Evolutionary conservation across 345 rosid genomes (phyloP).

Genomic region (Linum trigynum): DNA sequence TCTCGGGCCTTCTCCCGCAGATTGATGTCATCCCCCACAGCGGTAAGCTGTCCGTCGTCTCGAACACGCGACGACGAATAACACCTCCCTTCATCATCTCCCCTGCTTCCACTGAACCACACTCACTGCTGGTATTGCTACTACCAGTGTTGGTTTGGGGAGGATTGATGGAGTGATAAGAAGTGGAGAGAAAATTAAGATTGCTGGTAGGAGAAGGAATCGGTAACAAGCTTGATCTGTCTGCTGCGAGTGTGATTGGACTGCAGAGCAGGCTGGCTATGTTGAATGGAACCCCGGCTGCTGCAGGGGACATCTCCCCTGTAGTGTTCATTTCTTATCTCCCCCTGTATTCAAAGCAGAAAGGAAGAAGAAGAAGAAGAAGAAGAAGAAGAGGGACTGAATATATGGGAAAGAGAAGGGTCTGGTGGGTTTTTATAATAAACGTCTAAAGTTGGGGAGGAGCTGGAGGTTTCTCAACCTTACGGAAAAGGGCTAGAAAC

Average conservation of each 20-base stretch:
- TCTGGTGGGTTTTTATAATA: too few relatives aligned
- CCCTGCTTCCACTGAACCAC: neutral
- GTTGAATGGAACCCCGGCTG: slow-evolving; percentile 37
- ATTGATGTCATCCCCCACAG: slow-evolving; percentile 56
- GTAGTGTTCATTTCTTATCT: slow-evolving; percentile 14
- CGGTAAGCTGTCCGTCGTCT: slow-evolving; percentile 22
- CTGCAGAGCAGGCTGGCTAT: slow-evolving; percentile 14
- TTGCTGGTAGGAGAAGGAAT: slow-evolving; percentile 7
- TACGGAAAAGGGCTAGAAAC: neutral
- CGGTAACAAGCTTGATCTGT: slow-evolving; percentile 19
- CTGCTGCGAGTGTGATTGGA: slow-evolving; percentile 17
- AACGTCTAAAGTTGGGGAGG: too few relatives aligned
- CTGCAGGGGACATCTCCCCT: slow-evolving; percentile 43
- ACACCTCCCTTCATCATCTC: too few relatives aligned
- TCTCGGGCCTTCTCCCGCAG: slow-evolving; percentile 63
- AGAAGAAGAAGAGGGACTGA: too few relatives aligned
- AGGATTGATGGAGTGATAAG: slow-evolving; percentile 10
- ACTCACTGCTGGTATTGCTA: neutral
- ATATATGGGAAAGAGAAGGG: too few relatives aligned
- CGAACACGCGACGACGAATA: too few relatives aligned
- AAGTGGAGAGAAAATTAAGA: neutral
- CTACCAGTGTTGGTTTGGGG: slow-evolving; percentile 1
- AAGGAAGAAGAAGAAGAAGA: too few relatives aligned
- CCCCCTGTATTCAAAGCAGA: too few relatives aligned
- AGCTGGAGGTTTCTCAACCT: too few relatives aligned